Evolutionary conservation across 257 asterid species (phyloP).

Genomic region (Catharanthus roseus): DNA sequence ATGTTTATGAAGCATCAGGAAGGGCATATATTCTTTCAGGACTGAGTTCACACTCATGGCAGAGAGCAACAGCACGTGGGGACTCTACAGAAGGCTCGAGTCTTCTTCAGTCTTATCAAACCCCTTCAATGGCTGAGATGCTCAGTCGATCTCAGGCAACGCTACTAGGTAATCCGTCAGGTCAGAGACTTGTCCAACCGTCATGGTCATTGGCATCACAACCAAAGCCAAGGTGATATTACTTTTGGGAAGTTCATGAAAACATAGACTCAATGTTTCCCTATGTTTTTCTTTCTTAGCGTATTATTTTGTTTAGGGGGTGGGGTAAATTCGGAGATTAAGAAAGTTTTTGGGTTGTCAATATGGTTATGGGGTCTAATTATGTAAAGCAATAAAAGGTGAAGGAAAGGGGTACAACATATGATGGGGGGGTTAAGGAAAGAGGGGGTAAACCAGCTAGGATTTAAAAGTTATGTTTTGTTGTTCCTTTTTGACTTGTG

Average conservation of each 20-base stretch:
- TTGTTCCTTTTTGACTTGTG: slow-evolving; percentile 16
- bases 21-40: slow-evolving; percentile 90
- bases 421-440: slow-evolving; percentile 12
- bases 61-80: slow-evolving; percentile 96
- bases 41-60: slow-evolving; percentile 98
- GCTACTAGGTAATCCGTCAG: slow-evolving; percentile 47
- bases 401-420: slow-evolving; percentile 8
- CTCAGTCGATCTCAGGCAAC: slow-evolving; percentile 84
- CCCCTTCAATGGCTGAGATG: slow-evolving; percentile 95
- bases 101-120: slow-evolving; percentile 74
- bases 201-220: slow-evolving; percentile 36
- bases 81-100: slow-evolving; percentile 78
- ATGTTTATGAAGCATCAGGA: slow-evolving; percentile 91
- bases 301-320: slow-evolving; percentile 9
- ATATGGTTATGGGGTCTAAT: slow-evolving; percentile 3
- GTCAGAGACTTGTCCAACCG: slow-evolving; percentile 59
- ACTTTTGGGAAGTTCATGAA: not conserved
- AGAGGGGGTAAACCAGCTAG: slow-evolving; percentile 7
- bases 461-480: slow-evolving; percentile 8
- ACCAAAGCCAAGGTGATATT: slow-evolving; percentile 27
- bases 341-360: slow-evolving; percentile 17
- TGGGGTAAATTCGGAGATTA: slow-evolving; percentile 13
- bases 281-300: not conserved
- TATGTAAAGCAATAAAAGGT: slow-evolving; percentile 24
- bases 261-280: not conserved